These are phyloP conservation scores for Xanthoconium separans DNA, from an alignment of 1,284 basidiomycete species.

Conservation along the genomic window DNA sequence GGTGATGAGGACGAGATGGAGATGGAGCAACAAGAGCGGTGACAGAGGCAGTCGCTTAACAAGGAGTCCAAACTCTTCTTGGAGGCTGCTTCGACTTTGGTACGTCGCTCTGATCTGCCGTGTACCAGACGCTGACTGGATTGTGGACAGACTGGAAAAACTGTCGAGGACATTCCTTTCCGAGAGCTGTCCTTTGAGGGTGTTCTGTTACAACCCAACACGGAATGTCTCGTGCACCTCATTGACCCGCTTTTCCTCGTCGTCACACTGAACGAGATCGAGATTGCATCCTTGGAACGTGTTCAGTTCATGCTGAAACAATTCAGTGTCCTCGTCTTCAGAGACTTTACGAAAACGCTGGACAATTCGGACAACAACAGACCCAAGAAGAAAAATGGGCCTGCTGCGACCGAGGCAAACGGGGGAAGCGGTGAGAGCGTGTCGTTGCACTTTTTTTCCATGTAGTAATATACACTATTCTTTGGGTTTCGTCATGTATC, in stretches of 20 bases:
- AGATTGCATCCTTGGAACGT: slow-evolving; percentile 95
- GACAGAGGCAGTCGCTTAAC: slow-evolving; percentile 86
- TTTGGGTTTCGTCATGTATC: neutral
- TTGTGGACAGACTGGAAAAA: slow-evolving; percentile 64
- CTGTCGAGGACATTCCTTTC: slow-evolving; percentile 96
- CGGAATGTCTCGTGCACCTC: slow-evolving; percentile 95
- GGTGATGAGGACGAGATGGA: slow-evolving; percentile 99
- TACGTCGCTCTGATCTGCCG: slow-evolving; percentile 35
- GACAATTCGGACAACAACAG: slow-evolving; percentile 64
- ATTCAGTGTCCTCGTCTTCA: slow-evolving; percentile 97
- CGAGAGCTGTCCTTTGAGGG: slow-evolving; percentile 96
- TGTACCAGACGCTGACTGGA: slow-evolving; percentile 7
- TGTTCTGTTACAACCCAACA: slow-evolving; percentile 96
- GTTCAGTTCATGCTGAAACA: slow-evolving; percentile 97
- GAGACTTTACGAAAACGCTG: slow-evolving; percentile 78
- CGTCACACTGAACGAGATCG: slow-evolving; percentile 92
- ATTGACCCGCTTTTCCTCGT: slow-evolving; percentile 96
- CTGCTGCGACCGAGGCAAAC: slow-evolving; percentile 31
- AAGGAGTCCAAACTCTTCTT: slow-evolving; percentile 95
- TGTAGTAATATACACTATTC: slow-evolving; percentile 13
- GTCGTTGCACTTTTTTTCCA: neutral
- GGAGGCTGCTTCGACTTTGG: slow-evolving; percentile 76
- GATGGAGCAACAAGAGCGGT: slow-evolving; percentile 96
- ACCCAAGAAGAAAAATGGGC: slow-evolving; percentile 68
- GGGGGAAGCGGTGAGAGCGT: slow-evolving; percentile 37